Percentiles rank a stretch among this genome's conserved stretches.
Conservation (phyloP, 176 grass and related monocot genomes). For the Rhipidocladum racemiflorum region DNA sequence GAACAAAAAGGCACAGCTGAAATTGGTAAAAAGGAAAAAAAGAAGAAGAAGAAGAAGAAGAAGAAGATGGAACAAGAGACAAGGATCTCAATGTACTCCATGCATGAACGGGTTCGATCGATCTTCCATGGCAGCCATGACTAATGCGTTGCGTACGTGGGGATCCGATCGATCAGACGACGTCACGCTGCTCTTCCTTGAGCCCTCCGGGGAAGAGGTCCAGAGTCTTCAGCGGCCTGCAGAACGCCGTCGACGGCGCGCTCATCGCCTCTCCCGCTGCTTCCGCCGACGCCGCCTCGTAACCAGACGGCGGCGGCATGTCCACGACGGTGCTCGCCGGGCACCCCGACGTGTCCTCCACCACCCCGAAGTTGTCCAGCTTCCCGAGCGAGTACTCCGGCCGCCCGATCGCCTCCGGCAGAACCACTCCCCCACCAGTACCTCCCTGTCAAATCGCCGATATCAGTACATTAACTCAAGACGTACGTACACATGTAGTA, state of each 20-base stretch:
- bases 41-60: not conserved
- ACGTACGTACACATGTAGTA: not conserved
- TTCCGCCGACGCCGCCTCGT: not conserved
- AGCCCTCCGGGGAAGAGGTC: constrained; percentile 84
- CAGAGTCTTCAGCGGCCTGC: constrained; percentile 77
- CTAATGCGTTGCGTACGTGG: not conserved
- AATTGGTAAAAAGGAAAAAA: not conserved
- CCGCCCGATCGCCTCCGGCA: not conserved
- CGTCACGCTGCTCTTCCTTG: constrained; percentile 58
- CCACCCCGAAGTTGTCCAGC: constrained; percentile 44
- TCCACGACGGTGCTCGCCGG: not conserved
- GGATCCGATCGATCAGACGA: constrained; percentile 22
- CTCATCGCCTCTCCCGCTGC: not conserved
- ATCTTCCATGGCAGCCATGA: not conserved
- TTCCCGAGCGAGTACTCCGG: constrained; percentile 44
- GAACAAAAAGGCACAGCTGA: not conserved
- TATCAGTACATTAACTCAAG: not conserved
- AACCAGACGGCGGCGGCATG: not conserved
- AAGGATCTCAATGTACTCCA: not conserved
- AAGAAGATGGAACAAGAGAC: not conserved
- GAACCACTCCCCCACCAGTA: not conserved
- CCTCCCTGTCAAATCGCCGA: not conserved
- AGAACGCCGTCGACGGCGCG: constrained; percentile 13
- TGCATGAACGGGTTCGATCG: not conserved
- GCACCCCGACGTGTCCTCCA: constrained; percentile 1